These are phyloP conservation scores for Tylopilus subfusipes DNA, from an alignment of 768 basidiomycete genomes.

Conservation along the genomic window DNA sequence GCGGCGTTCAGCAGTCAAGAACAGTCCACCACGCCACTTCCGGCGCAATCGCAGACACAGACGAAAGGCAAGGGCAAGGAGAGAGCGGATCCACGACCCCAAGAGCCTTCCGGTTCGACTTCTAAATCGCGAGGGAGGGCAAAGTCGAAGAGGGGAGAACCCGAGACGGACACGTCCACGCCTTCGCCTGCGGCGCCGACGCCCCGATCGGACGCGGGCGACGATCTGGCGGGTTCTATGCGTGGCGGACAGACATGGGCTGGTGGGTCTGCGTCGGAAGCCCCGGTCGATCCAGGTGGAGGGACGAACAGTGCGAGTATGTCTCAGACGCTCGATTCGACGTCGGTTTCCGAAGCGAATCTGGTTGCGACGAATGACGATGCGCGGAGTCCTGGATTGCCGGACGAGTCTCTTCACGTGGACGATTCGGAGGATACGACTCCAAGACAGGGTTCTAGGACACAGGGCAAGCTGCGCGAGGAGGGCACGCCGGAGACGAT, in stretches of 20 bases:
- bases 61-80: conserved; percentile 24
- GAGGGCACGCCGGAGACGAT: neutral
- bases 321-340: conserved; percentile 8
- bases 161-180: neutral
- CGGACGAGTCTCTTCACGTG: neutral
- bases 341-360: neutral
- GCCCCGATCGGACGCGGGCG: conserved; percentile 14
- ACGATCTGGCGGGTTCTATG: neutral
- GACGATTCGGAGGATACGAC: conserved; percentile 13
- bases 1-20: conserved; percentile 47
- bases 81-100: conserved; percentile 2
- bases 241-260: neutral
- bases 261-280: conserved; percentile 6
- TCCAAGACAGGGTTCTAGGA: conserved; percentile 15
- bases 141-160: conserved; percentile 7
- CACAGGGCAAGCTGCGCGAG: neutral
- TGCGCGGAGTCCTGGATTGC: neutral
- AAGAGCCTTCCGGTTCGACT: conserved; percentile 1
- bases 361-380: neutral
- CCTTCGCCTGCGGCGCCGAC: conserved; percentile 1
- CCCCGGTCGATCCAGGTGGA: conserved; percentile 22
- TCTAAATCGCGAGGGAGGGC: conserved; percentile 8
- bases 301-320: neutral
- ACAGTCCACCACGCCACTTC: conserved; percentile 8
- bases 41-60: neutral